Evolutionary conservation across 257 asterid species (phyloP).

Genomic region (Ballota nigra): DNA sequence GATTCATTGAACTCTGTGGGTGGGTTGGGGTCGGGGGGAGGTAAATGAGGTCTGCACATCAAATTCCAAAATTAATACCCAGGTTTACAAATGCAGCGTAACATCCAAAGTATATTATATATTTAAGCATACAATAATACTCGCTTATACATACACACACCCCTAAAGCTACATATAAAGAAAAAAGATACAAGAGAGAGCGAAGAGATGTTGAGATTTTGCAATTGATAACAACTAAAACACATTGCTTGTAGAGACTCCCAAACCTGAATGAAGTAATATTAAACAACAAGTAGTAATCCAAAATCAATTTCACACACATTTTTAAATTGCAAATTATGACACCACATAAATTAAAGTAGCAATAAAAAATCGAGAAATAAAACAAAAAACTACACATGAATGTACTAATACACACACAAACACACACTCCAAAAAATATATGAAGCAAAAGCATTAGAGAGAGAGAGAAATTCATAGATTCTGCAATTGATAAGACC

Average conservation of each 20-base stretch:
- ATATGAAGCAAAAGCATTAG: no score
- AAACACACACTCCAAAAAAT: no score
- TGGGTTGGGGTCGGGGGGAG: neutral
- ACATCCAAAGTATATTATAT: slow-evolving; percentile 15
- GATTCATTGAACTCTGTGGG: slow-evolving; percentile 45
- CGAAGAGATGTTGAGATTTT: neutral
- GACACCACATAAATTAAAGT: no score
- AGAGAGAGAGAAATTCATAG: no score
- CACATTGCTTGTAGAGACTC: slow-evolving; percentile 43
- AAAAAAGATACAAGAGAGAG: neutral
- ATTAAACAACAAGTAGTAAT: no score
- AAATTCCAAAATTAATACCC: slow-evolving; percentile 15
- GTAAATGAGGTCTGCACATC: slow-evolving; percentile 43
- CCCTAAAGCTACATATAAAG: neutral
- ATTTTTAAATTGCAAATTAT: no score
- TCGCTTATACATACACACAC: neutral
- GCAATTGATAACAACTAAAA: slow-evolving; percentile 23
- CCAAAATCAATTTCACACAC: no score
- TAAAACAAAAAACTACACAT: no score
- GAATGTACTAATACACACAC: no score
- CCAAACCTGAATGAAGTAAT: no score
- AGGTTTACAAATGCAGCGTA: slow-evolving; percentile 22
- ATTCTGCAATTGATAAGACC: no score
- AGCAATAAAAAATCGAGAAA: no score
- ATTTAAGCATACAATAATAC: neutral